Base-by-base conservation (phyloP, 305 asterid genomes). In the Fraxinus paxiana region DNA sequence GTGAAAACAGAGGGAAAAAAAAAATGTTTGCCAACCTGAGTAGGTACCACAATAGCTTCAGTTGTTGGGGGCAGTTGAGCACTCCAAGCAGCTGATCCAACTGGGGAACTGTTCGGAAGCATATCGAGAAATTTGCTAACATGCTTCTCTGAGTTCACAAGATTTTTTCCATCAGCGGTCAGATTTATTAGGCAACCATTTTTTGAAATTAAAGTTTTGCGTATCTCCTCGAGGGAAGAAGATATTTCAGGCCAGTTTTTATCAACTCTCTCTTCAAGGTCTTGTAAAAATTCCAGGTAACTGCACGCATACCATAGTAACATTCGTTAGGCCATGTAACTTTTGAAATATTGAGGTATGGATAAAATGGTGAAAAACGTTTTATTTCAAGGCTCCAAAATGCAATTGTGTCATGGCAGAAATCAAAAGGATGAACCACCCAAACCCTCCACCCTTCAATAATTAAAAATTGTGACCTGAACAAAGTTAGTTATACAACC, bases 1-100 rank as follows among this genome's bases (percentile, higher is more conserved):
- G 34, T 51, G 73, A n/a, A 20, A 10, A 28, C 5, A 2, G 22
- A 75, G 77, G 72, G 30, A 26, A 26, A 82, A 71, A 46, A 67
- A 71, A 22, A 75, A 70, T 56, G 38, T 72, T 73, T 15, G 76
- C 88, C 61, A 82, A 96, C 99, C 95, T 96, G 98, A 77, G 99
- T 94, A 79, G 99, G 99, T 79, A 96, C 87, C 76, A 96, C 97
- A 75, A 96, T 85, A 86, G 98, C 99, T 90, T 96, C 99, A 89
- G 93, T 94, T 79, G 89, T 85, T 37, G 84, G 87, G 59, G 98
- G 90, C 79, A 94, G 94, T 69, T 86, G 90, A 73, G 90, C 87
- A 73, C 34, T 88, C 95, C 97, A 93, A 48, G 90, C 76, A 81
- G 86, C 70, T 84, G 98, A 84, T 85, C 86, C 92, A 82, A 79